Percentiles rank a stretch among this genome's conserved stretches.
Conservation (phyloP, 1,139 yeast species). For the Insectozyma bohioensis region DNA sequence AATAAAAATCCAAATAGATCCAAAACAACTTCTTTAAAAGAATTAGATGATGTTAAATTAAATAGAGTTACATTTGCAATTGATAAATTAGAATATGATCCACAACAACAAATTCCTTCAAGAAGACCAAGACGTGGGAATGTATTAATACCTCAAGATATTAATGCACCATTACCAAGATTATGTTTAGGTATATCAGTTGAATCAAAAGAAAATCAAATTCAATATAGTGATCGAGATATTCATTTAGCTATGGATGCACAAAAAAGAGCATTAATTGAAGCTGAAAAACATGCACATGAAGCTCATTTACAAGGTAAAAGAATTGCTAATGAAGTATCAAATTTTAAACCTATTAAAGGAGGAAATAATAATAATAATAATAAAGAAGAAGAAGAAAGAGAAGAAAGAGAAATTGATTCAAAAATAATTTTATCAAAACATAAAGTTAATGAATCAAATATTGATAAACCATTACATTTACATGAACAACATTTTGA, state of each 20-base stretch:
- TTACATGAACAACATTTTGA: conserved; percentile 63
- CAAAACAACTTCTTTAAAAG: conserved; percentile 36
- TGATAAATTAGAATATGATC: conserved; percentile 69
- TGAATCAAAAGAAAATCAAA: conserved; percentile 19
- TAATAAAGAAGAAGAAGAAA: conserved; percentile 18
- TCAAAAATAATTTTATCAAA: conserved; percentile 22
- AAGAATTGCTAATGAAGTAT: conserved; percentile 65
- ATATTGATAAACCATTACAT: conserved; percentile 61
- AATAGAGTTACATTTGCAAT: conserved; percentile 76
- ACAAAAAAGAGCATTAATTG: conserved; percentile 53
- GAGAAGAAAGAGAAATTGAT: conserved; percentile 17
- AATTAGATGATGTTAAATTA: conserved; percentile 37
- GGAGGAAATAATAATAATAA: conserved; percentile 14
- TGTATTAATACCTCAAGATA: conserved; percentile 72
- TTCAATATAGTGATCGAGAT: conserved; percentile 47
- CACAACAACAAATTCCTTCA: conserved; percentile 95
- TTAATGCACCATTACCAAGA: conserved; percentile 60
- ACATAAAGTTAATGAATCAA: conserved; percentile 25
- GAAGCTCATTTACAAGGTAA: conserved; percentile 74
- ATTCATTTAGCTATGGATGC: conserved; percentile 56
- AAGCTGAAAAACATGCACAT: conserved; percentile 68
- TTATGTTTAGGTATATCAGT: conserved; percentile 62
- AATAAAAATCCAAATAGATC: conserved; percentile 46
- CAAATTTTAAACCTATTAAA: conserved; percentile 29
- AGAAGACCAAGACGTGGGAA: conserved; percentile 80